phyloP scores from a whole-genome alignment of 2,329 filamentous ascomycete genomes.

The Graphilbum ipis-grandicollis region DNA sequence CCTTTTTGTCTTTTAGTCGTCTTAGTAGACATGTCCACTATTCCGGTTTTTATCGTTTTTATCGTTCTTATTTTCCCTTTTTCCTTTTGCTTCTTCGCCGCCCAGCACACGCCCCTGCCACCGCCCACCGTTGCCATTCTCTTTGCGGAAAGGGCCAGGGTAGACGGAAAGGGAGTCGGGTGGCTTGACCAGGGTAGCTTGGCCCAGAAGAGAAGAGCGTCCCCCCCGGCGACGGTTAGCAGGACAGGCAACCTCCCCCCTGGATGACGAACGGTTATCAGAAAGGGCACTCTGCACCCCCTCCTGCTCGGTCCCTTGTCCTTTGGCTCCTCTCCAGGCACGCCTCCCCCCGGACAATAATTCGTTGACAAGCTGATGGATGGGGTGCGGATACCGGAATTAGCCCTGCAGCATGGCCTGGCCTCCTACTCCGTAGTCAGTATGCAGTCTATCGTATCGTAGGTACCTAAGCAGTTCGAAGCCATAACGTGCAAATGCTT shows the following conservation, averaged over 20 bases:
- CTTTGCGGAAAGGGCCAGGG: slow-evolving; percentile 1
- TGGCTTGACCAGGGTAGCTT: slow-evolving; percentile 5
- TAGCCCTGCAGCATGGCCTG: slow-evolving; percentile 4
- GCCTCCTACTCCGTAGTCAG: no score
- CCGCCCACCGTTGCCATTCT: slow-evolving; percentile 2
- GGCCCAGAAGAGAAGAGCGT: slow-evolving; percentile 7
- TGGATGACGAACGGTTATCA: neutral
- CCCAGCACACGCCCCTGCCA: no score
- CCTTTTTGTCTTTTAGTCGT: neutral
- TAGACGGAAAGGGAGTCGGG: slow-evolving; percentile 8
- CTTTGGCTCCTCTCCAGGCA: neutral
- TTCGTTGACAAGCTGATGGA: slow-evolving; percentile 1
- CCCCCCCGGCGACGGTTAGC: no score
- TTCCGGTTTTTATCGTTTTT: slow-evolving; percentile 1
- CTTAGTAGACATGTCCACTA: neutral
- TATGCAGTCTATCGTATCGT: no score
- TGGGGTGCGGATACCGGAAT: slow-evolving; percentile 3
- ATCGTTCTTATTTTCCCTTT: neutral
- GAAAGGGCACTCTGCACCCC: neutral
- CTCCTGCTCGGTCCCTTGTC: neutral
- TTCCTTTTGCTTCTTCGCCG: neutral
- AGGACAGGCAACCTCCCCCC: no score
- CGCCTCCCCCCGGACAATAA: neutral
- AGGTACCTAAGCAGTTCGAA: neutral
- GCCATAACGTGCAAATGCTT: neutral